A percentile compares a stretch with the other conserved stretches of the same genome.
phyloP scores from a whole-genome alignment of 495 filamentous ascomycete species.

The Zalerion maritima region DNA sequence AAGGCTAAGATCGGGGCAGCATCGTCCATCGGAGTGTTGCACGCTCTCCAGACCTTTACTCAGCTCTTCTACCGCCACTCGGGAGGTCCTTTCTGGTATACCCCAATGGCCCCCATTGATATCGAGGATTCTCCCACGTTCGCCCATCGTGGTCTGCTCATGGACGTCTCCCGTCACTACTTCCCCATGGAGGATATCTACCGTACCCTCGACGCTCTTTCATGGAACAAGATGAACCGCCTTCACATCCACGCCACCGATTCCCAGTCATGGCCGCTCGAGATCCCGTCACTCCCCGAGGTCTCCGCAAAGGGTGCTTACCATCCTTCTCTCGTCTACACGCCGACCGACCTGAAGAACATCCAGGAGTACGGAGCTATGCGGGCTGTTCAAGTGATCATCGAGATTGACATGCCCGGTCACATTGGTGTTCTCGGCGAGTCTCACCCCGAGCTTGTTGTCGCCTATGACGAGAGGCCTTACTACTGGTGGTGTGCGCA shows the following conservation, averaged over 20 bases:
- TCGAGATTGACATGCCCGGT: constrained; percentile 74
- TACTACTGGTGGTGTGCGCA: constrained; percentile 56
- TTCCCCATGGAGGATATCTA: constrained; percentile 47
- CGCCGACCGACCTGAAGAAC: constrained; percentile 40
- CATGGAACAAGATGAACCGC: constrained; percentile 66
- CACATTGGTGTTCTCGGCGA: constrained; percentile 52
- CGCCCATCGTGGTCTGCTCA: constrained; percentile 55
- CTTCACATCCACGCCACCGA: constrained; percentile 71
- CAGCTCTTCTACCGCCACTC: constrained; percentile 66
- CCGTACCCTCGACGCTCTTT: constrained; percentile 54
- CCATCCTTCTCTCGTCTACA: constrained; percentile 42
- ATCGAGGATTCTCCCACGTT: constrained; percentile 56
- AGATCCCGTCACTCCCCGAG: constrained; percentile 56
- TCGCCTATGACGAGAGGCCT: constrained; percentile 53
- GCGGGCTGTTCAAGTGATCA: constrained; percentile 55
- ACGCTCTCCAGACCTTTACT: constrained; percentile 52
- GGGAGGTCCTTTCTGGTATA: constrained; percentile 40
- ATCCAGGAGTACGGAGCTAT: constrained; percentile 53
- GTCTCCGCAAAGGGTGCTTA: constrained; percentile 59
- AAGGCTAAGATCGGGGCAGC: constrained; percentile 42
- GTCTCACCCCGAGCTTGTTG: constrained; percentile 57
- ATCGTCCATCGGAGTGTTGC: constrained; percentile 50
- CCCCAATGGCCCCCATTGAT: constrained; percentile 44
- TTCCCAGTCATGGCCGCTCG: constrained; percentile 71
- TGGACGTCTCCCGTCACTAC: constrained; percentile 57